These are phyloP conservation scores for Phytophthora citricola DNA, from an alignment of 352 stramenopile genomes.

Conservation along the genomic window DNA sequence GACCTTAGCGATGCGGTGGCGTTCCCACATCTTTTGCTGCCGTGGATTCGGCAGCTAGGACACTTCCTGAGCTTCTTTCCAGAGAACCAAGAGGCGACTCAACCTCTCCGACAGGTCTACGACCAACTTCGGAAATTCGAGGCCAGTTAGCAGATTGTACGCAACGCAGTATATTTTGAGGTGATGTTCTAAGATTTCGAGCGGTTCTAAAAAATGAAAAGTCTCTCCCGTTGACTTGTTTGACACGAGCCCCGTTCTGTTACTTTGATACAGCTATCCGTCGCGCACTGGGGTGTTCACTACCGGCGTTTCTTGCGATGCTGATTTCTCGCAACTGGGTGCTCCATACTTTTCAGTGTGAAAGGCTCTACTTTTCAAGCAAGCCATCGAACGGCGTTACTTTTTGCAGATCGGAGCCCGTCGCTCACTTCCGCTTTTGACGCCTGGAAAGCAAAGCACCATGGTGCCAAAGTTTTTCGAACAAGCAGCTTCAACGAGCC, in stretches of 20 bases:
- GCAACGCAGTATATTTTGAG: too few relatives aligned
- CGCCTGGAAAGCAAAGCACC: neutral
- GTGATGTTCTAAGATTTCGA: too few relatives aligned
- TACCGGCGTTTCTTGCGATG: slow-evolving; percentile 16
- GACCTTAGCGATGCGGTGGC: slow-evolving; percentile 33
- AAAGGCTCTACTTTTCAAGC: too few relatives aligned
- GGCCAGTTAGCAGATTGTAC: slow-evolving; percentile 24
- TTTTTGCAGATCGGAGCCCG: slow-evolving; percentile 14
- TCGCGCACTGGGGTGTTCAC: neutral
- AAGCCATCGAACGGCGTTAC: neutral
- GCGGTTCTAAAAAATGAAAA: too few relatives aligned
- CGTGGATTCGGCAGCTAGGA: slow-evolving; percentile 86
- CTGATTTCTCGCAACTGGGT: slow-evolving; percentile 16
- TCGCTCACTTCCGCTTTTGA: slow-evolving; percentile 20
- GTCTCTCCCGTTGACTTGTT: too few relatives aligned
- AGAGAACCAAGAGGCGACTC: slow-evolving; percentile 84
- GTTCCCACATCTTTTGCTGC: slow-evolving; percentile 78
- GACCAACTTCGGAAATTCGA: slow-evolving; percentile 85
- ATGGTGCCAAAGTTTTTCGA: slow-evolving; percentile 19
- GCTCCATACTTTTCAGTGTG: slow-evolving; percentile 1
- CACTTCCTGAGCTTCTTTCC: slow-evolving; percentile 91
- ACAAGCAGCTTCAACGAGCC: neutral
- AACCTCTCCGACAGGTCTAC: slow-evolving; percentile 80
- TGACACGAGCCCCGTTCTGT: too few relatives aligned
- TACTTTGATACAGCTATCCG: neutral